These are phyloP conservation scores for Escallonia herrerae DNA, from an alignment of 129 eudicot genomes.

Conservation along the genomic window DNA sequence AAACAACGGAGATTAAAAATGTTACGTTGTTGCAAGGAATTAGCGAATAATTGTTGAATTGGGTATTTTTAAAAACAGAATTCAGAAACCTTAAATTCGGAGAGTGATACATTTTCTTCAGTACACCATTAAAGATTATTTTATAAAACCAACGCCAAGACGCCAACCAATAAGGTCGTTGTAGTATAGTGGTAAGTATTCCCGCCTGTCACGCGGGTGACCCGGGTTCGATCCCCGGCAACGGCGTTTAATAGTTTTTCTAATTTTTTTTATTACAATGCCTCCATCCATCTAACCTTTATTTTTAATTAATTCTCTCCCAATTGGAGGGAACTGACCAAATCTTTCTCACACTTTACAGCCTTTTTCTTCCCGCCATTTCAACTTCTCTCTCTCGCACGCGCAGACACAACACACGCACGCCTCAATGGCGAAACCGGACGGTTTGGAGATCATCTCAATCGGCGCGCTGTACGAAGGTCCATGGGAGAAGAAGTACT, in stretches of 20 bases:
- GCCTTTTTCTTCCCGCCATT: conserved; percentile 30
- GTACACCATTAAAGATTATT: too few relatives aligned
- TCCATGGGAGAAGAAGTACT: conserved; percentile 87
- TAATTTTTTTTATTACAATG: too few relatives aligned
- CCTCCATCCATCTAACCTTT: too few relatives aligned
- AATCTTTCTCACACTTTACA: background rate
- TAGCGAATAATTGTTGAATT: too few relatives aligned
- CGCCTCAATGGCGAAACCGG: conserved; percentile 43
- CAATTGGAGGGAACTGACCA: conserved; percentile 17
- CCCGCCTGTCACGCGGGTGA: conserved; percentile 96
- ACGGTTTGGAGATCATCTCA: conserved; percentile 74
- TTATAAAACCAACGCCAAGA: too few relatives aligned
- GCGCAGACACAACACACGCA: background rate
- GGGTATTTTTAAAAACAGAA: too few relatives aligned
- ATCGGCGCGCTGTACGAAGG: conserved; percentile 69
- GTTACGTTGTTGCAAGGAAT: too few relatives aligned
- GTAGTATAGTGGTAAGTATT: conserved; percentile 90
- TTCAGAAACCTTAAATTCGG: too few relatives aligned
- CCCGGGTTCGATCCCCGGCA: conserved; percentile 99
- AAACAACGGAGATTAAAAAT: too few relatives aligned
- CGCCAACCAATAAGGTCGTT: too few relatives aligned
- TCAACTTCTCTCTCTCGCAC: conserved; percentile 3
- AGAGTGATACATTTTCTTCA: too few relatives aligned
- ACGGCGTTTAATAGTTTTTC: conserved; percentile 29
- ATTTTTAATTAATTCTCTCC: too few relatives aligned